phyloP scores from a whole-genome alignment of 768 basidiomycete genomes.

The Hysterangium stoloniferum region DNA sequence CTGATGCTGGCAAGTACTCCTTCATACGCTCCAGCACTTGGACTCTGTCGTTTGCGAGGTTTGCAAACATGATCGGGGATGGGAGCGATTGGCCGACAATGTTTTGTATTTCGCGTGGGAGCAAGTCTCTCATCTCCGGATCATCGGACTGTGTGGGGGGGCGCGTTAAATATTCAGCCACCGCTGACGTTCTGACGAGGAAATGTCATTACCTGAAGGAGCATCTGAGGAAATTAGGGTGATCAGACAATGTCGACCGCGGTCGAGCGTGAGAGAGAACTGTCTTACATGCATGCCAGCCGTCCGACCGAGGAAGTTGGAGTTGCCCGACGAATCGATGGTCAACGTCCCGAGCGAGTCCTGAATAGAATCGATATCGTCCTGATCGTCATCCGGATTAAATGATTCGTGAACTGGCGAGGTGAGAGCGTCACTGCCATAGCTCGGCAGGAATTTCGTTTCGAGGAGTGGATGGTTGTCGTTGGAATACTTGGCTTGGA shows the following conservation, averaged over 20 bases:
- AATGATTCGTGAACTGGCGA: not conserved
- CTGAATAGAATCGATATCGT: conserved; percentile 7
- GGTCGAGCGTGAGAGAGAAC: not conserved
- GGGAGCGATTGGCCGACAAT: conserved; percentile 7
- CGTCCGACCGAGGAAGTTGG: conserved; percentile 54
- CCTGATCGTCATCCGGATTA: not conserved
- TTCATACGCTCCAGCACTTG: conserved; percentile 5
- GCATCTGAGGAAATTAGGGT: not conserved
- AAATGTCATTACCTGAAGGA: conserved; percentile 8
- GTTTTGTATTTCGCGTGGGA: conserved; percentile 6
- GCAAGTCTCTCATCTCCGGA: conserved; percentile 5
- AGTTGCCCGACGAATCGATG: conserved; percentile 46
- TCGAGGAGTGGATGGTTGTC: conserved; percentile 61
- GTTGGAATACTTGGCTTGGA: conserved; percentile 49
- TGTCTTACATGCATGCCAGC: conserved; percentile 25
- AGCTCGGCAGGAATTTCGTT: conserved; percentile 48
- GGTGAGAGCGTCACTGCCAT: not conserved
- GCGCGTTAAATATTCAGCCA: not conserved
- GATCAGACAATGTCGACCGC: not conserved
- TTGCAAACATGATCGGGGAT: conserved; percentile 3
- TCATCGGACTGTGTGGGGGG: conserved; percentile 12
- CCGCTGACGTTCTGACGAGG: not conserved
- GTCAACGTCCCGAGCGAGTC: conserved; percentile 43
- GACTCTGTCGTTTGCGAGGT: conserved; percentile 1
- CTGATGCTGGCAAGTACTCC: conserved; percentile 6